phyloP scores from a whole-genome alignment of 2,329 filamentous ascomycete genomes.

The Ascochyta pisi region DNA sequence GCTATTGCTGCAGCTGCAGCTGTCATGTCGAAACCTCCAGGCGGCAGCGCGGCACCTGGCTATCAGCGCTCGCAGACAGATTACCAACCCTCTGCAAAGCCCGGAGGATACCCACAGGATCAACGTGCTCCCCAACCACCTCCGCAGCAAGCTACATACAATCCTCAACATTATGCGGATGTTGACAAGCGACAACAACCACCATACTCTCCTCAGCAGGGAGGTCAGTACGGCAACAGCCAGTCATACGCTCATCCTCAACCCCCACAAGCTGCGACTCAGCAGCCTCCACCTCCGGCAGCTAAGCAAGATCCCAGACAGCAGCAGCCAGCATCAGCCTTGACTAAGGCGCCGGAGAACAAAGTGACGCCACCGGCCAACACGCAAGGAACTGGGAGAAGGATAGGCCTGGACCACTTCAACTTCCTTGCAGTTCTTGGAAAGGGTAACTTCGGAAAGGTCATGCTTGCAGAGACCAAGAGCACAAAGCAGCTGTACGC shows the following conservation, averaged over 20 bases:
- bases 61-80: conserved; percentile 57
- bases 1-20: conserved; percentile 55
- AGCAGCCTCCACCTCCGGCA: conserved; percentile 16
- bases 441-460: conserved; percentile 99
- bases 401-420: conserved; percentile 97
- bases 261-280: conserved; percentile 46
- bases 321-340: conserved; percentile 45
- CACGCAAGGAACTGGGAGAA: conserved; percentile 73
- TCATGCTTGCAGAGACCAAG: conserved; percentile 99
- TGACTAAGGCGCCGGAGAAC: conserved; percentile 44
- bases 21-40: conserved; percentile 49
- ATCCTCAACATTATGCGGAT: conserved; percentile 76
- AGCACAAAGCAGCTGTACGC: conserved; percentile 89
- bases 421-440: conserved; percentile 98
- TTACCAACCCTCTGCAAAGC: conserved; percentile 43
- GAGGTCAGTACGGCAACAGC: conserved; percentile 18
- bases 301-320: conserved; percentile 33
- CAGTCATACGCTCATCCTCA: conserved; percentile 29
- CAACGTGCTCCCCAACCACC: conserved; percentile 51
- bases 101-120: conserved; percentile 50
- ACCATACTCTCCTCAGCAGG: conserved; percentile 29
- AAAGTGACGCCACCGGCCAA: conserved; percentile 75
- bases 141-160: conserved; percentile 68
- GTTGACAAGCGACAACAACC: conserved; percentile 47
- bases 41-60: conserved; percentile 45